Evolutionary conservation across 2,329 filamentous ascomycete species (phyloP).

Genomic region (Phialophora verrucosa): DNA sequence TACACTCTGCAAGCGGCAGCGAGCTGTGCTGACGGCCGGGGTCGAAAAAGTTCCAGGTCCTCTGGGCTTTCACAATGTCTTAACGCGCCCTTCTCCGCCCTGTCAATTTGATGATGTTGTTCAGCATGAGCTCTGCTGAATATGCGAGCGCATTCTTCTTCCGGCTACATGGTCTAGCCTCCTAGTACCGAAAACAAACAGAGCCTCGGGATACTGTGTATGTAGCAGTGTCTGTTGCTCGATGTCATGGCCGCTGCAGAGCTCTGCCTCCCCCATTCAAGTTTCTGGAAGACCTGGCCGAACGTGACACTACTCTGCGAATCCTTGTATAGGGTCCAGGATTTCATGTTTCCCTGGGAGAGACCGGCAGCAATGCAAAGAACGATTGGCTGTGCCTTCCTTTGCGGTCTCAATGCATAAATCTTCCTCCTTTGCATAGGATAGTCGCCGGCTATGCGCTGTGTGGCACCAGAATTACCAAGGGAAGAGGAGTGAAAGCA

Average conservation of each 20-base stretch:
- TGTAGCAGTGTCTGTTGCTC: neutral
- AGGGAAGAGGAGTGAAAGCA: neutral
- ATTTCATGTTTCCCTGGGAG: neutral
- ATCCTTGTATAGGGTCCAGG: neutral
- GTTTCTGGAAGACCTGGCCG: neutral
- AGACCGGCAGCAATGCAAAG: neutral
- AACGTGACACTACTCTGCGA: neutral
- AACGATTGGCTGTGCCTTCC: neutral
- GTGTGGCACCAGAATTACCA: neutral
- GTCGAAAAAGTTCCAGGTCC: neutral
- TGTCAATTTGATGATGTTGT: neutral
- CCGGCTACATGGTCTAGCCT: neutral
- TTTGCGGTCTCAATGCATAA: neutral
- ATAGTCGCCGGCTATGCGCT: neutral
- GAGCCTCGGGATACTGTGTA: neutral
- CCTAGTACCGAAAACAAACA: neutral
- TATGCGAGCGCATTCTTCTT: neutral
- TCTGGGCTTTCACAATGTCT: neutral
- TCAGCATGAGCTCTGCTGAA: neutral
- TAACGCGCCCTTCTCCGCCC: neutral
- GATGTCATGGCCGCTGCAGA: neutral
- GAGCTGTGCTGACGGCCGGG: neutral
- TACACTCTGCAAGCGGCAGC: neutral
- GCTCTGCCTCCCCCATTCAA: neutral
- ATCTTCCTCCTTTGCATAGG: neutral